These are phyloP conservation scores for Alternaria conjuncta DNA, from an alignment of 2,329 filamentous ascomycete genomes.

Conservation along the genomic window DNA sequence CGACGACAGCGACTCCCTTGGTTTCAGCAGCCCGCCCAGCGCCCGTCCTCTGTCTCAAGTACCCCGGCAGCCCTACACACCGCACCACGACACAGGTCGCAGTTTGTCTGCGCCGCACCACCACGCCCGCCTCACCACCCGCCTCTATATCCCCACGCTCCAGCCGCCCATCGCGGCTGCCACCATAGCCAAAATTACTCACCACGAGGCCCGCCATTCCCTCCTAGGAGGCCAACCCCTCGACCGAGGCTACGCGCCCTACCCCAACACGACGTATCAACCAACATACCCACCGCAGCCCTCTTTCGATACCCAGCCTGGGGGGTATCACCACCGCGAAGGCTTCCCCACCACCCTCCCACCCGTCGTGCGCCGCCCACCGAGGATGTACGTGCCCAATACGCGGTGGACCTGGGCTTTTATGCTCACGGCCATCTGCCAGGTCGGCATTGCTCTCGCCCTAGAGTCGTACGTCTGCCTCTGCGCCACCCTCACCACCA, in stretches of 20 bases:
- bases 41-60: slow-evolving; percentile 36
- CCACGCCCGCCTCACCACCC: slow-evolving; percentile 11
- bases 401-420: slow-evolving; percentile 90
- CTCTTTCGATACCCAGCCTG: slow-evolving; percentile 55
- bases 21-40: slow-evolving; percentile 25
- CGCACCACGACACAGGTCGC: slow-evolving; percentile 20
- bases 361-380: slow-evolving; percentile 40
- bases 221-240: slow-evolving; percentile 64
- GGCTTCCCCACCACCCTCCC: slow-evolving; percentile 52
- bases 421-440: slow-evolving; percentile 72
- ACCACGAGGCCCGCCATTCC: slow-evolving; percentile 63
- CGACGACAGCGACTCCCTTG: slow-evolving; percentile 11
- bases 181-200: slow-evolving; percentile 58
- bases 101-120: slow-evolving; percentile 14
- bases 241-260: slow-evolving; percentile 58
- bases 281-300: slow-evolving; percentile 51
- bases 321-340: slow-evolving; percentile 56
- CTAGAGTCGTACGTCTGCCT: slow-evolving; percentile 77
- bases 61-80: slow-evolving; percentile 29
- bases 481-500: background rate
- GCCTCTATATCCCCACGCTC: slow-evolving; percentile 27
- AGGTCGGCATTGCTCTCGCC: slow-evolving; percentile 79
- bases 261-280: slow-evolving; percentile 34
- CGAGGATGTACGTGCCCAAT: slow-evolving; percentile 75
- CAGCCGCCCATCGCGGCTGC: slow-evolving; percentile 48